Percentiles rank a stretch among this genome's conserved stretches.
Conservation (phyloP, 306 rosid genomes). For the Trichosanthes truncata region DNA sequence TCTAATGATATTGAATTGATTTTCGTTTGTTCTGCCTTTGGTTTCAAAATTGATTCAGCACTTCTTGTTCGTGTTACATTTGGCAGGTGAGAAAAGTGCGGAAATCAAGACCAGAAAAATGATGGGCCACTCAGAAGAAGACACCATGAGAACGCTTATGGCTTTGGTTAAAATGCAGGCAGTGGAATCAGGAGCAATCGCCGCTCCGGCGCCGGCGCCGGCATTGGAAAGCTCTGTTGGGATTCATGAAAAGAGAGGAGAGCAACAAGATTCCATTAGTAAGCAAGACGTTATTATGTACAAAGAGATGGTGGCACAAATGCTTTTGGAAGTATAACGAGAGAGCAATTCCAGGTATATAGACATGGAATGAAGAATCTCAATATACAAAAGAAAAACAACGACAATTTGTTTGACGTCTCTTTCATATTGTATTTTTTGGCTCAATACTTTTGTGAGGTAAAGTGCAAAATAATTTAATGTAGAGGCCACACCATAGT, state of each 20-base stretch:
- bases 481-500: too few species aligned
- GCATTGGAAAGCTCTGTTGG: not conserved
- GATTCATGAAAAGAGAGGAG: not conserved
- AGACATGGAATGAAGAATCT: not conserved
- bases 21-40: not conserved
- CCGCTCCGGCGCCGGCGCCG: conserved; percentile 10
- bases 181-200: too few species aligned
- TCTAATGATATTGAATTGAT: not conserved
- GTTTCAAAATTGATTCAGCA: not conserved
- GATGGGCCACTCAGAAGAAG: conserved; percentile 19
- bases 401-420: not conserved
- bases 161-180: not conserved
- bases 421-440: not conserved
- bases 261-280: not conserved
- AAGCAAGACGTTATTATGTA: not conserved
- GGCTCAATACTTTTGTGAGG: too few species aligned
- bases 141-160: not conserved
- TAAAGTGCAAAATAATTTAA: too few species aligned
- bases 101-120: conserved; percentile 39
- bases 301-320: not conserved
- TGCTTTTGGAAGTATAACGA: not conserved
- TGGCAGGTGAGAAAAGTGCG: conserved; percentile 33
- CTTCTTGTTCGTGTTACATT: conserved; percentile 8
- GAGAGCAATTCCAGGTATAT: not conserved
- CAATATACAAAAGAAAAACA: too few species aligned